These are phyloP conservation scores for Penicillium italicum DNA, from an alignment of 2,329 filamentous ascomycete species.

Conservation along the genomic window DNA sequence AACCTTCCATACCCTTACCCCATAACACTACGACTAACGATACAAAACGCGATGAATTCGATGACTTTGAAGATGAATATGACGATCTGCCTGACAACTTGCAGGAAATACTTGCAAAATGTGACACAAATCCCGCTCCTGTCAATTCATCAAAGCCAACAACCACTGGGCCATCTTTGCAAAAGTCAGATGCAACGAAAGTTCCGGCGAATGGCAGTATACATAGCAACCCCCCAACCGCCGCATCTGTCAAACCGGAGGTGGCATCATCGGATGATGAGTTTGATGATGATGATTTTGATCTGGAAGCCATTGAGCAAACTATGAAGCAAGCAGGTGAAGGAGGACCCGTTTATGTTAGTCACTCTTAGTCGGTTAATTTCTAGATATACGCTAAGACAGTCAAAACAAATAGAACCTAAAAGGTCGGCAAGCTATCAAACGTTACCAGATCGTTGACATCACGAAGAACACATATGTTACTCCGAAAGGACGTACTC, in stretches of 20 bases:
- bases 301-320: slow-evolving; percentile 61
- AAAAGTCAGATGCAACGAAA: slow-evolving; percentile 4
- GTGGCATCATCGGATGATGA: slow-evolving; percentile 61
- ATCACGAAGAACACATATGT: slow-evolving; percentile 67
- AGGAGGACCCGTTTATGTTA: slow-evolving; percentile 67
- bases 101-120: slow-evolving; percentile 55
- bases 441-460: slow-evolving; percentile 78
- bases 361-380: slow-evolving; percentile 39
- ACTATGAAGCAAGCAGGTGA: slow-evolving; percentile 59
- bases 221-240: slow-evolving; percentile 1
- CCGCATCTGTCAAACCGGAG: slow-evolving; percentile 19
- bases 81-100: slow-evolving; percentile 58
- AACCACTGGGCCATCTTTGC: slow-evolving; percentile 15
- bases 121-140: slow-evolving; percentile 42
- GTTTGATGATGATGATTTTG: slow-evolving; percentile 66
- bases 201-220: neutral
- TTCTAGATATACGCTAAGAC: slow-evolving; percentile 57
- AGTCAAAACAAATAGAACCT: slow-evolving; percentile 58
- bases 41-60: slow-evolving; percentile 34
- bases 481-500: slow-evolving; percentile 57
- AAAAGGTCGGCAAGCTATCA: slow-evolving; percentile 67
- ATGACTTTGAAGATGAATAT: slow-evolving; percentile 68
- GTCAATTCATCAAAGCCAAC: slow-evolving; percentile 12
- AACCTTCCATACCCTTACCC: slow-evolving; percentile 5
- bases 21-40: slow-evolving; percentile 15